phyloP scores from a whole-genome alignment of 2,329 filamentous ascomycete species.

The Chaetothyriales sp. region DNA sequence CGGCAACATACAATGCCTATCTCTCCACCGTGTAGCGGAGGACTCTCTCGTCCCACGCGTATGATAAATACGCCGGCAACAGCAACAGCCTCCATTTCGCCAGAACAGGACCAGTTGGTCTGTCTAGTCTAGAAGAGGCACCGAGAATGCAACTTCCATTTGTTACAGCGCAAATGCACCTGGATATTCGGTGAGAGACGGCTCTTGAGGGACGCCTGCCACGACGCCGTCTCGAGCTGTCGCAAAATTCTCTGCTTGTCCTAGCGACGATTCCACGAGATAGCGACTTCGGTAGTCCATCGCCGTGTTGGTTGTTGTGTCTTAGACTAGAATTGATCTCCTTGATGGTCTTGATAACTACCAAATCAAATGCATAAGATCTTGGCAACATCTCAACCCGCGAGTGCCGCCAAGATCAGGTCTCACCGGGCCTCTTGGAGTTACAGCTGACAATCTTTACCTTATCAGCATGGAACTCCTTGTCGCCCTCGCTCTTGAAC shows the following conservation, averaged over 20 bases:
- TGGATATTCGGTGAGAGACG: too few species aligned
- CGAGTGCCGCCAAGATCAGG: not conserved
- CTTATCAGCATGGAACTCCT: conserved; percentile 67
- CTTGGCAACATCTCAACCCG: not conserved
- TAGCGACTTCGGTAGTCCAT: not conserved
- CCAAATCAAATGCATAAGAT: not conserved
- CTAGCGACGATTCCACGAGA: too few species aligned
- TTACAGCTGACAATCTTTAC: conserved; percentile 99
- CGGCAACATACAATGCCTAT: too few species aligned
- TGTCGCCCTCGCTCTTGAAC: conserved; percentile 88
- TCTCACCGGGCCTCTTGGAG: conserved; percentile 62
- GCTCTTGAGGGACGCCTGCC: not conserved
- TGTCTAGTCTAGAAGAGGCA: too few species aligned
- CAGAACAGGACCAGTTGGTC: too few species aligned
- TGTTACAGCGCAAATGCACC: too few species aligned
- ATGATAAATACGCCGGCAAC: too few species aligned
- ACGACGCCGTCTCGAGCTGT: not conserved
- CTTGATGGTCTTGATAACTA: not conserved
- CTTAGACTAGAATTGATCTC: not conserved
- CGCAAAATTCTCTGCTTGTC: not conserved
- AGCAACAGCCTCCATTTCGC: too few species aligned
- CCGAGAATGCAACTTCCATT: too few species aligned
- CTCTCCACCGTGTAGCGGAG: too few species aligned
- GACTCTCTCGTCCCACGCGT: too few species aligned
- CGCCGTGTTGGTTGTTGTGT: not conserved